Evolutionary conservation across 208 protist genomes (phyloP).

Genomic region (Herpetomonas tarakana): DNA sequence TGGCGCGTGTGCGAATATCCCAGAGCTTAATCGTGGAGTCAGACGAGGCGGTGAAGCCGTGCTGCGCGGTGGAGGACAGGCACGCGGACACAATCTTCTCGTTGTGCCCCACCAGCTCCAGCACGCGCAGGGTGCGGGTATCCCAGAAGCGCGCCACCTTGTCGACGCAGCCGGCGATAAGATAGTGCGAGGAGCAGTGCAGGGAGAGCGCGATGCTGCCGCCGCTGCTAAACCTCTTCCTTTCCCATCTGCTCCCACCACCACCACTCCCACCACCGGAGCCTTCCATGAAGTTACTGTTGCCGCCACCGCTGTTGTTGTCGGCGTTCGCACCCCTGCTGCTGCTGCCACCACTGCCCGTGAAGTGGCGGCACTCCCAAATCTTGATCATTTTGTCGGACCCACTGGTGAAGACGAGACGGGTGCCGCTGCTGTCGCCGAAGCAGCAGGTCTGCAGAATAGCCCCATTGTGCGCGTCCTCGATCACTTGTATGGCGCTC

Average conservation of each 20-base stretch:
- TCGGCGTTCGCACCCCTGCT: conserved; percentile 10
- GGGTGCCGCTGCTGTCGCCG: conserved; percentile 21
- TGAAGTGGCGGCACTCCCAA: conserved; percentile 45
- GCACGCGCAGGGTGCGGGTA: conserved; percentile 35
- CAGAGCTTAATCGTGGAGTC: conserved; percentile 75
- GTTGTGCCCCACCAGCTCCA: conserved; percentile 63
- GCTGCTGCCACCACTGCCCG: conserved; percentile 16
- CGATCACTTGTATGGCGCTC: conserved; percentile 18
- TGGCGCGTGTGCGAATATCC: conserved; percentile 39
- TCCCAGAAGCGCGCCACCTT: conserved; percentile 69
- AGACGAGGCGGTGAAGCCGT: conserved; percentile 62
- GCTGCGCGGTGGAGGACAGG: conserved; percentile 46
- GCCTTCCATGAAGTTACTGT: not conserved
- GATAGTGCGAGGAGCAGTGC: conserved; percentile 43
- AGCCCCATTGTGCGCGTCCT: conserved; percentile 37
- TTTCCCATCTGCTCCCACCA: not conserved
- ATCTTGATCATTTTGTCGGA: conserved; percentile 51
- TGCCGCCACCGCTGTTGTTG: conserved; percentile 3
- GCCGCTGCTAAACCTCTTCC: conserved; percentile 17
- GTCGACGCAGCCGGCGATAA: conserved; percentile 65
- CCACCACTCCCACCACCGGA: too few species aligned
- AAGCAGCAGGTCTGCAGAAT: conserved; percentile 38
- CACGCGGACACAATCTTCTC: conserved; percentile 65
- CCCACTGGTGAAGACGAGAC: conserved; percentile 38
- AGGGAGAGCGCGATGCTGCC: conserved; percentile 43